Percentiles rank a stretch among this genome's conserved stretches.
phyloP scores from a whole-genome alignment of 495 filamentous ascomycete species.

The Cercophora samala region DNA sequence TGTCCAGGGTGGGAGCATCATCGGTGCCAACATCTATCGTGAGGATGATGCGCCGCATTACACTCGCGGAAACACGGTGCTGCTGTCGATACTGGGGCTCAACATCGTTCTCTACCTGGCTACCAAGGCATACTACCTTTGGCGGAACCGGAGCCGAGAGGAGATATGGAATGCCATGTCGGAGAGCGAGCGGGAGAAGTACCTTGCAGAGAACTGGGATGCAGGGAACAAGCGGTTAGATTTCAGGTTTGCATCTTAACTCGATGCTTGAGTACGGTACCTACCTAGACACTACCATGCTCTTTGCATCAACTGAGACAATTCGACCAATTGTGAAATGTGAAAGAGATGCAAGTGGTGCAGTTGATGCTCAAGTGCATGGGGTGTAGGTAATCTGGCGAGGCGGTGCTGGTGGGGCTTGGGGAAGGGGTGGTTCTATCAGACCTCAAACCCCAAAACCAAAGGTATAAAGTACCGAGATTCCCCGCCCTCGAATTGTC shows the following conservation, averaged over 20 bases:
- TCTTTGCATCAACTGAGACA: not conserved
- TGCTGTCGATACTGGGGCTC: slow-evolving; percentile 52
- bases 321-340: not conserved
- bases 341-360: not conserved
- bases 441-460: no score
- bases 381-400: not conserved
- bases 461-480: no score
- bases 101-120: slow-evolving; percentile 56
- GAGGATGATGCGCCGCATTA: slow-evolving; percentile 65
- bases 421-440: not conserved
- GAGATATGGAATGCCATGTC: slow-evolving; percentile 54
- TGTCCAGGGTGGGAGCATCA: slow-evolving; percentile 63
- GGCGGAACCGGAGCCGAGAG: slow-evolving; percentile 50
- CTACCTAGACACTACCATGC: not conserved
- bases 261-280: no score
- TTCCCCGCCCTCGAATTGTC: not conserved
- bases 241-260: slow-evolving; percentile 43
- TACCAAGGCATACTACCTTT: slow-evolving; percentile 61
- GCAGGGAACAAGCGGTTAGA: slow-evolving; percentile 69
- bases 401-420: not conserved
- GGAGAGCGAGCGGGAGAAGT: slow-evolving; percentile 57
- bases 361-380: not conserved
- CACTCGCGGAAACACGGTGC: slow-evolving; percentile 60
- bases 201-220: slow-evolving; percentile 62
- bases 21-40: slow-evolving; percentile 55